A percentile compares a stretch with the other conserved stretches of the same genome.
phyloP scores from a whole-genome alignment of 78 protist genomes.

The Dictyostelium brefeldianum region DNA sequence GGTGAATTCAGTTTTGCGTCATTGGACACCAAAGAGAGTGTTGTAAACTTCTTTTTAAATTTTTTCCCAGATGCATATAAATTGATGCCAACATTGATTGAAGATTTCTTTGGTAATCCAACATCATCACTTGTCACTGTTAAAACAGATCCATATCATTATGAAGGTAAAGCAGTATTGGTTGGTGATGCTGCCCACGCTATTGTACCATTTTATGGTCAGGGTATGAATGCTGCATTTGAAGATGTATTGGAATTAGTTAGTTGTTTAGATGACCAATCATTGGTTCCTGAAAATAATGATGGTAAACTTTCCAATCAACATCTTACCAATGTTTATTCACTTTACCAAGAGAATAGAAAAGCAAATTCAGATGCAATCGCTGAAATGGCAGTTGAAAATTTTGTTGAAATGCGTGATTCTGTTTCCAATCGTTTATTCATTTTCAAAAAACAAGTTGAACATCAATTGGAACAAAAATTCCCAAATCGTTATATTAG shows the following conservation, averaged over 20 bases:
- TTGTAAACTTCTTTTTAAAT: constrained; percentile 52
- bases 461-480: constrained; percentile 42
- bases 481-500: constrained; percentile 70
- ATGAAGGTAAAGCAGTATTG: constrained; percentile 13
- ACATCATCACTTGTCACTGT: constrained; percentile 79
- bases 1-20: constrained; percentile 36
- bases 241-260: constrained; percentile 76
- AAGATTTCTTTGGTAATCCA: constrained; percentile 80
- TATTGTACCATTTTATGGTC: constrained; percentile 97
- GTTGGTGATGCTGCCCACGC: constrained; percentile 97
- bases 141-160: constrained; percentile 59
- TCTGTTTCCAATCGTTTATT: constrained; percentile 39
- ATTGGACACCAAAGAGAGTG: constrained; percentile 7
- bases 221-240: constrained; percentile 94
- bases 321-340: constrained; percentile 1
- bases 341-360: constrained; percentile 43
- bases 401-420: constrained; percentile 92
- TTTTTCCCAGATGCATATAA: constrained; percentile 80
- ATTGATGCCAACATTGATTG: constrained; percentile 67
- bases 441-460: constrained; percentile 79
- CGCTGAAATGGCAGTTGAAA: constrained; percentile 88
- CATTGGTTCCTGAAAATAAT: neutral
- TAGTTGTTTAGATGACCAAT: neutral
- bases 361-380: constrained; percentile 86
- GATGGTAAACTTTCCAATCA: neutral